Evolutionary conservation across 345 rosid genomes (phyloP), one percentile per base, ranked within the genome.

Genomic region (Geranium rotundifolium): DNA sequence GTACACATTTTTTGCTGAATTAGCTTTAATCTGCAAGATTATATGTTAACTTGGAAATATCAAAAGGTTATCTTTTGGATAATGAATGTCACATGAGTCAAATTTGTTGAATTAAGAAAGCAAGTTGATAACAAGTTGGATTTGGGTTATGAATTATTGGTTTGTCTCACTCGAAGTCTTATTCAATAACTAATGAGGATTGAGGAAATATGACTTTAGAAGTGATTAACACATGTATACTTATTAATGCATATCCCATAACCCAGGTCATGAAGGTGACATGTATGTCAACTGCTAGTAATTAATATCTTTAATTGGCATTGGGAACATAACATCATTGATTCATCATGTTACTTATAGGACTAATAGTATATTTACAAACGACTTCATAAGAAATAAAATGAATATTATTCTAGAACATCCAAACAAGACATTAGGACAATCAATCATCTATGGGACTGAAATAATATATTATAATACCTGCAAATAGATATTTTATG

Each of bases 1-100:
- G 99, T 89, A 63, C 61, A 2, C 7, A 17, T 55, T 9, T 19
- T 23, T 60, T 12, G 15, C 23, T 17, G 1, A 55, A 15, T 9
- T 4, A 39, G n/a, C 4, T 23, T 54, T 20, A 19, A 46, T 46
- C 16, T 46, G 52, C 52, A 9, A 46, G 0, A 46, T 12, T 46
- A 14, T 46, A 46, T 3, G 10, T 46, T 8, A 34, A 46, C 52
- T 46, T 46, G 16, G 12, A 7, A 9, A 7, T 4, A 41, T 2
- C 8, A 46, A 34, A 34, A 34, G 0, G 41, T 34, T 5, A 14
- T 46, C 52, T 46, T 46, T 46, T 46, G 52, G 52, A 46, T 46
- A 46, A 46, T 46, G 52, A 46, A 46, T 46, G 52, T 1, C 52
- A 46, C 16, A 46, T 9, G 14, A 46, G 52, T 46, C 52, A 7